Evolutionary conservation across 108 stramenopile species (phyloP), one percentile per base, ranked within the genome.

Genomic region (Schizochytrium sp.): DNA sequence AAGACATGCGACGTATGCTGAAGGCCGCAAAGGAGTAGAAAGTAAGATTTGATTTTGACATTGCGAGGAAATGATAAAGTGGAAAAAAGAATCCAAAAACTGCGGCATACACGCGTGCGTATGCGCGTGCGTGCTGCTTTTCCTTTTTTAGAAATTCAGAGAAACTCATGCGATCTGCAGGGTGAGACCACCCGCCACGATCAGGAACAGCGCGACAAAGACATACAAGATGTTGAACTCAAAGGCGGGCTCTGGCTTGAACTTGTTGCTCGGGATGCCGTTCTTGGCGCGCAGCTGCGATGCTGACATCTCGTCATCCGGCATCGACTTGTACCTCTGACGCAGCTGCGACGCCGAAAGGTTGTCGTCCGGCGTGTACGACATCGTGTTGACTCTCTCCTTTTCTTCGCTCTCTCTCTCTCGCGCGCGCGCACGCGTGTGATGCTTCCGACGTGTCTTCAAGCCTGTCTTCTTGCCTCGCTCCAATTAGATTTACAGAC

Each of bases 311-410:
- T 88, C 29, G 16, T 88, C 58, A 5, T 58, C 87, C 44, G 58
- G 58, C 87, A 59, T 88, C 59, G 59, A 60, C 2, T 34, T 58
- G 51, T 83, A 83, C 51, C 76, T 83, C 23, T 83, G 76, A 0
- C 76, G 45, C 76, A 83, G 4, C 76, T 83, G 76, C 76, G 76
- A 83, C 45, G 76, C 76, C 19, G 76, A 83, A 53, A 83, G 76
- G 48, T 18, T 53, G 28, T 83, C 76, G 23, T 83, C 76, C 25
- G 63, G 63, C 34, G 63, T 69, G 41, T 69, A 69, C 25, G 63
- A 5, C 63, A 69, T 69, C 14, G 25, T 69, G 0, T 1, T 23
- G 41, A 6, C 63, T 69, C 14, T 41, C 18, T 14, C 55, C 1
- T 57, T 34, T 34, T 34, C 34, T 34, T 34, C 34, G 2, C 34